Conservation (phyloP, 768 basidiomycete genomes). For the Tulasnella sp. region DNA sequence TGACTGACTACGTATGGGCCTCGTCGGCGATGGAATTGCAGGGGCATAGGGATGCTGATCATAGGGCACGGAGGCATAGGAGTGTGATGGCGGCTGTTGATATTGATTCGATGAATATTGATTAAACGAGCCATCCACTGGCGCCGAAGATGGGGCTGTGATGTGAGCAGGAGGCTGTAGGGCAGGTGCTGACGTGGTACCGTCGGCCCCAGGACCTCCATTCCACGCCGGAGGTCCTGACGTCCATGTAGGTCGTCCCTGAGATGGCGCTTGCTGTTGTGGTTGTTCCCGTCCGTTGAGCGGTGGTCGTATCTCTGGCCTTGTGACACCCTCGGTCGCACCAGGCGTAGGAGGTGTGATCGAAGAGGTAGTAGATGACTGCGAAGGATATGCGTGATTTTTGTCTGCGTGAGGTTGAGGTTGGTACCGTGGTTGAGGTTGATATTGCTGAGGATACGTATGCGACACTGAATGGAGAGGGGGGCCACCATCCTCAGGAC, state of each 20-base stretch:
- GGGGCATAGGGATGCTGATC: background rate
- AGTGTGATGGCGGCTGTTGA: background rate
- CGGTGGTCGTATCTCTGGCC: background rate
- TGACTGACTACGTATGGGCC: background rate
- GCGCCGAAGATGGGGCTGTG: too few species aligned
- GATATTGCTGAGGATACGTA: background rate
- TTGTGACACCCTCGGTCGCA: background rate
- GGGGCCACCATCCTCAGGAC: background rate
- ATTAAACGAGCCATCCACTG: too few species aligned
- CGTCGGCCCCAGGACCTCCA: too few species aligned
- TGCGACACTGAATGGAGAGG: background rate
- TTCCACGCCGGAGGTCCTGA: too few species aligned
- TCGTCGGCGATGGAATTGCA: background rate
- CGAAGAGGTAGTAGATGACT: background rate
- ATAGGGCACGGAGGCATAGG: background rate
- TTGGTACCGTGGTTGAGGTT: background rate
- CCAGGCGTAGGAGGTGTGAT: background rate
- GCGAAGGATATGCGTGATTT: background rate
- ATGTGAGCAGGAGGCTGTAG: too few species aligned
- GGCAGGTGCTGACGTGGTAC: too few species aligned
- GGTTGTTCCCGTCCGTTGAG: background rate
- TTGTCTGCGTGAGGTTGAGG: background rate
- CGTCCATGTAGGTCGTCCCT: background rate
- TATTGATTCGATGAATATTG: background rate
- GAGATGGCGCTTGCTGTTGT: background rate